A percentile compares a stretch with the other conserved stretches of the same genome.
Conservation (phyloP, 306 rosid genomes). For the Cucumis sativus region DNA sequence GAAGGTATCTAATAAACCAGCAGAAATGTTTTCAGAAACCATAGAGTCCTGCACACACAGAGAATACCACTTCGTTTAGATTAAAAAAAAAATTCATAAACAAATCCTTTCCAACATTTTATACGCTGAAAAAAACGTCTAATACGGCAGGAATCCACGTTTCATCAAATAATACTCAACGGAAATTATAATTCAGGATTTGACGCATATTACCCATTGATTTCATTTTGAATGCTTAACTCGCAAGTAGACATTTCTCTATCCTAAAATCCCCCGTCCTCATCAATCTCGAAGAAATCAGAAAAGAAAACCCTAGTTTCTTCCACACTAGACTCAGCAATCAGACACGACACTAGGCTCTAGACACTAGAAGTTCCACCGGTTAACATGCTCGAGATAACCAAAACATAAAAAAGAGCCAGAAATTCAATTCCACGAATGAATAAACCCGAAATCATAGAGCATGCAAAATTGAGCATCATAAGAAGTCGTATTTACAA, state of each 20-base stretch:
- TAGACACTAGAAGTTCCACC: background rate
- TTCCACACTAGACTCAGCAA: background rate
- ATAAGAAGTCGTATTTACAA: background rate
- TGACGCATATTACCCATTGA: background rate
- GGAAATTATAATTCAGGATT: background rate
- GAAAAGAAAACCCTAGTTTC: background rate
- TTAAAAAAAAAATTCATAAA: constrained; percentile 12
- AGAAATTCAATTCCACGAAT: background rate
- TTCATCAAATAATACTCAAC: background rate
- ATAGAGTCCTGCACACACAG: constrained; percentile 15
- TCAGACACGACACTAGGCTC: background rate
- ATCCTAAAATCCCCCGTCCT: background rate
- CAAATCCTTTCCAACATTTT: constrained; percentile 8
- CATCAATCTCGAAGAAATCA: background rate
- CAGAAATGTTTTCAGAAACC: constrained; percentile 46
- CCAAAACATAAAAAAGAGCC: background rate
- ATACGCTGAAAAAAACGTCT: constrained; percentile 16
- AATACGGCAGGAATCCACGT: constrained; percentile 6
- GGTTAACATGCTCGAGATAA: background rate
- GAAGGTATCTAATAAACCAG: constrained; percentile 55
- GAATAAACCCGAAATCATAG: background rate
- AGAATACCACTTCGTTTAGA: background rate
- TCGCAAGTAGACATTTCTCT: background rate
- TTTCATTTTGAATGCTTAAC: background rate
- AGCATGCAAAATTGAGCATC: constrained; percentile 1